These are phyloP conservation scores for Rhodotorula sp. DNA, from an alignment of 1,284 basidiomycete species.

Conservation along the genomic window DNA sequence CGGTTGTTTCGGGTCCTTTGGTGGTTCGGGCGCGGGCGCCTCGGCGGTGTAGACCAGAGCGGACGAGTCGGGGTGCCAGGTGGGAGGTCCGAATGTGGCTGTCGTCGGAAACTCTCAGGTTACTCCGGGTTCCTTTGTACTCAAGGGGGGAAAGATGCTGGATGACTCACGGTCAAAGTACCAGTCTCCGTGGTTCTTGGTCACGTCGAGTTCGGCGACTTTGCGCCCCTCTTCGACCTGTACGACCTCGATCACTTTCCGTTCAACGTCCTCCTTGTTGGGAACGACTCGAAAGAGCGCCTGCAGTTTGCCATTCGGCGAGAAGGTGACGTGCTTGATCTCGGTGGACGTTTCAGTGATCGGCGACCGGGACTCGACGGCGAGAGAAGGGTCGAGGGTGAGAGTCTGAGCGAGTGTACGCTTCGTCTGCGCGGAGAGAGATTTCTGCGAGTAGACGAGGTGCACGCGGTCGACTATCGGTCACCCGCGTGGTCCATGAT, in stretches of 20 bases:
- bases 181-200: conserved; percentile 59
- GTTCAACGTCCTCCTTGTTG: conserved; percentile 43
- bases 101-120: conserved; percentile 42
- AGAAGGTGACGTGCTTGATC: conserved; percentile 20
- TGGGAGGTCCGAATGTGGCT: conserved; percentile 36
- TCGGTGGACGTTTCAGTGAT: background rate
- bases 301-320: conserved; percentile 14
- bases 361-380: background rate
- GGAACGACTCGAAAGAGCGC: conserved; percentile 23
- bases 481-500: background rate
- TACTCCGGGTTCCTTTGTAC: conserved; percentile 50
- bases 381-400: background rate
- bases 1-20: background rate
- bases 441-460: conserved; percentile 22
- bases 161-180: conserved; percentile 60
- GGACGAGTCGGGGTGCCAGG: conserved; percentile 22
- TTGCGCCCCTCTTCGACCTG: conserved; percentile 51
- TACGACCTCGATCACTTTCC: conserved; percentile 65
- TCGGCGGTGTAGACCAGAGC: conserved; percentile 41
- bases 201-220: conserved; percentile 57
- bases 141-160: background rate
- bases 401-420: conserved; percentile 5
- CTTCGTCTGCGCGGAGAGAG: conserved; percentile 24
- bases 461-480: background rate
- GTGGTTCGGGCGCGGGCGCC: conserved; percentile 3